Percentiles rank a stretch among this genome's conserved stretches.
These are phyloP conservation scores for Calophaca sinica DNA, from an alignment of 306 rosid species.

Conservation along the genomic window DNA sequence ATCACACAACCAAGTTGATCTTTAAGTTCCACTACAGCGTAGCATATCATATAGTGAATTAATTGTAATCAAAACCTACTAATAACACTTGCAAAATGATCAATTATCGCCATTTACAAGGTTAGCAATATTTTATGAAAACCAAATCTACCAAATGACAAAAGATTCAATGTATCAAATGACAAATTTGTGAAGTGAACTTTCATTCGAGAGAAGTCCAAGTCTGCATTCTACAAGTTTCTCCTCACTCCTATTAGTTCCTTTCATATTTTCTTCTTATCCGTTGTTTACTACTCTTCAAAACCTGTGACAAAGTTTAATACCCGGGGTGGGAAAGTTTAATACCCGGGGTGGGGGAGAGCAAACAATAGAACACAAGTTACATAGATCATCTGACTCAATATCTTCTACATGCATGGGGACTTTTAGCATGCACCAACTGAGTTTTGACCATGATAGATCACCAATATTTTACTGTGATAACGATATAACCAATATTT, in stretches of 20 bases:
- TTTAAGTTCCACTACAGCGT: conserved; percentile 32
- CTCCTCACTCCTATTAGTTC: not conserved
- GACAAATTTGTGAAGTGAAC: conserved; percentile 27
- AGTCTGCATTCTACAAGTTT: conserved; percentile 14
- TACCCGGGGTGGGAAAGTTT: too few species aligned
- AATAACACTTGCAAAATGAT: conserved; percentile 9
- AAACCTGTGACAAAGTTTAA: too few species aligned
- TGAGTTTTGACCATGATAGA: too few species aligned
- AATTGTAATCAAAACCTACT: conserved; percentile 18
- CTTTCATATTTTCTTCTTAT: too few species aligned
- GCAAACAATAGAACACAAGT: too few species aligned
- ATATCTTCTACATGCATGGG: too few species aligned
- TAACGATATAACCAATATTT: too few species aligned
- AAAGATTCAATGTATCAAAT: conserved; percentile 14
- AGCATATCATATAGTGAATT: conserved; percentile 16
- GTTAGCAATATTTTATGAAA: conserved; percentile 34
- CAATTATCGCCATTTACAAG: conserved; percentile 31
- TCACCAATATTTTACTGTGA: too few species aligned
- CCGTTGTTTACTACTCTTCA: too few species aligned
- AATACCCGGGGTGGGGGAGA: too few species aligned
- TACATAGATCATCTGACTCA: too few species aligned
- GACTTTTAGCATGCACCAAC: too few species aligned
- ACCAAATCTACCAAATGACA: not conserved
- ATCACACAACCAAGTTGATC: conserved; percentile 36
- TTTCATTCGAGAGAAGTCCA: conserved; percentile 25